Base-by-base conservation (phyloP, 1,284 basidiomycete species). In the Irpex lacteus region DNA sequence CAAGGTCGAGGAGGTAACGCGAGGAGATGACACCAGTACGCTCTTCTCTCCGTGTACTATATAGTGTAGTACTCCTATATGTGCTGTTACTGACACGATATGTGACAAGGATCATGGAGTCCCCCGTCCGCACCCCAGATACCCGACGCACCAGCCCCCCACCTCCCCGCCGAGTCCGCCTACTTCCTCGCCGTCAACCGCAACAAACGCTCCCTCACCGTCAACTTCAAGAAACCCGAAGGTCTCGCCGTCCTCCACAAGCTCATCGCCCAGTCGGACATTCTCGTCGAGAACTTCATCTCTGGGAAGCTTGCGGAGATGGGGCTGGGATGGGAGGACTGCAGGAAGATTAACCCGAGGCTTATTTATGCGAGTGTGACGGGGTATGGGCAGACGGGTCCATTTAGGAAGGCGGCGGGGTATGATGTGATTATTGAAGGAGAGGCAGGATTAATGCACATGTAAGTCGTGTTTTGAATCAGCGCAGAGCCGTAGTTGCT, bases 371-470 rank as follows among this genome's bases (percentile, higher is more conserved):
- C 94, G 53, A 95, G 92, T 32, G 91, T 98, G 68, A 95, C 95
- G 15, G 94, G 94, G 18, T 98, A 98, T 75, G 96, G 96, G 0
- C 95, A 98, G 70, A 96, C 93, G 0, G 96, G 96, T 1, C 95
- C 96, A 4, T 97, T 91, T 71, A 82, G 89, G 54, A 82, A 86
- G 65, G 87, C 89, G 44, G 91, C 95, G 11, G 96, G 95, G 4
- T 97, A 97, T 76, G 95, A 97, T 74, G 95, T 96, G 34, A 85
- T 94, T 38, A 92, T 96, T 50, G 94, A 96, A 74, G 95, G 89
- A 9, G 94, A 97, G 77, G 95, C 95, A 34, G 95, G 95, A 11
- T 77, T 97, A 59, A 96, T 97, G 94, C 94, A 96, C 76, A 96
- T 96, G 90, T 93, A 61, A 79, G 55, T 66, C 59, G 49, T 58